Evolutionary conservation across 2,329 filamentous ascomycete genomes (phyloP), one percentile per base, ranked within the genome.

Genomic region (Colletotrichum theobromicola): DNA sequence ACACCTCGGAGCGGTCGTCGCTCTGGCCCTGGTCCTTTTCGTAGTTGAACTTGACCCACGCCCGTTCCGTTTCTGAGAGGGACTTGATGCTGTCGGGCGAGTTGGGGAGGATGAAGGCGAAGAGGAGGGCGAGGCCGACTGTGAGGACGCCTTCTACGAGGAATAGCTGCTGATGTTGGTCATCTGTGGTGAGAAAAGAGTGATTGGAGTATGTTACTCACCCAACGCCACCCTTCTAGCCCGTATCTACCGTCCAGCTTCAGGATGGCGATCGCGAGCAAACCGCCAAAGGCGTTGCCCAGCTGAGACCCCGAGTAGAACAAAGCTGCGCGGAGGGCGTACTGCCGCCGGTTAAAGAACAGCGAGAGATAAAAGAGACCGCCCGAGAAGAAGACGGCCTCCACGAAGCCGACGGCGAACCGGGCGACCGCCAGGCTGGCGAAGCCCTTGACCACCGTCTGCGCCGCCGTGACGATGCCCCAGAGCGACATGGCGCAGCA

Each of bases 401-500:
- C 74, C 0, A 74, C 65, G 8, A 74, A 62, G 1, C 70, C 74
- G 24, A 76, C 55, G 50, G 72, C 42, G n/a, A 70, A 61, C 15
- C 74, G 69, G 7, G 61, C 71, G 13, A 77, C 30, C 26, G 77
- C 70, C 30, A 74, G 68, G 21, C 67, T 66, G 3, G 77, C 76
- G 21, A 62, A 62, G 18, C 30, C 26, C 18, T 62, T 35, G 32
- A 62, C 58, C 30, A 62, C 58, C 5, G 58, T 62, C 24, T 62
- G 61, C 18, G 61, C 61, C 42, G 61, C 61, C 9, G 78, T 78
- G 24, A 80, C 76, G 3, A 75, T 50, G 1, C 78, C 78, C 78
- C 78, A 80, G 58, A 78, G 58, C n/a, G 72, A 62, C 53, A 78
- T 74, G 9, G 76, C 72, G n/a, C 64, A 53, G n/a, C 77, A 76